Evolutionary conservation across 257 asterid genomes (phyloP).

Genomic region (Solanum habrochaites): DNA sequence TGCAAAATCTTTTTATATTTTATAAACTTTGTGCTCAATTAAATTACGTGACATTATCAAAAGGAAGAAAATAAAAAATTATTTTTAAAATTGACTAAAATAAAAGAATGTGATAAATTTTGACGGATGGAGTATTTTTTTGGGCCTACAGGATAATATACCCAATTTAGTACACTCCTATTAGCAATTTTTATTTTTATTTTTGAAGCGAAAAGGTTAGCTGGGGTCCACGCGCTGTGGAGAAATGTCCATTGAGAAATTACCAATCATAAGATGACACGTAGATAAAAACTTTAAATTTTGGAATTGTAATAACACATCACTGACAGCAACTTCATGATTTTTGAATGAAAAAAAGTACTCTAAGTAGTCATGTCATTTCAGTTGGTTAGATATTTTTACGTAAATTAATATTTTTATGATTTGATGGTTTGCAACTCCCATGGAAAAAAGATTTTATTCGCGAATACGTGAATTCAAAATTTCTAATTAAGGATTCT

Average conservation of each 20-base stretch:
- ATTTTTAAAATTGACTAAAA: background rate
- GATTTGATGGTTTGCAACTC: too few relatives aligned
- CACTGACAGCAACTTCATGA: background rate
- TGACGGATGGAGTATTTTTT: background rate
- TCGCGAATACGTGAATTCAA: too few relatives aligned
- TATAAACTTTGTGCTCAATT: background rate
- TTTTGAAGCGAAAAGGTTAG: background rate
- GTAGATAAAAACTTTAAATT: background rate
- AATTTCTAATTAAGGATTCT: too few relatives aligned
- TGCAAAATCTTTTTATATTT: too few relatives aligned
- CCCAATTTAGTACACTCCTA: background rate
- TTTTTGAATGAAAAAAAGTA: background rate
- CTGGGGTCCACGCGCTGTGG: background rate
- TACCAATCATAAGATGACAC: background rate
- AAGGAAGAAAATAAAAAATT: background rate
- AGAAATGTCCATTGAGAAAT: background rate
- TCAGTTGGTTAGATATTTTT: background rate
- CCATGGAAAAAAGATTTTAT: too few relatives aligned
- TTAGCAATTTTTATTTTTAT: background rate
- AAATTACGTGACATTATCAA: background rate
- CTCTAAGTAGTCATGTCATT: background rate
- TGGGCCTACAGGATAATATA: background rate
- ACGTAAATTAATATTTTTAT: background rate
- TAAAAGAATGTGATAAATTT: background rate
- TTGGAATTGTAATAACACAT: background rate